Conservation (phyloP, 1,139 yeast genomes). For the Pichiaceae sp. region DNA sequence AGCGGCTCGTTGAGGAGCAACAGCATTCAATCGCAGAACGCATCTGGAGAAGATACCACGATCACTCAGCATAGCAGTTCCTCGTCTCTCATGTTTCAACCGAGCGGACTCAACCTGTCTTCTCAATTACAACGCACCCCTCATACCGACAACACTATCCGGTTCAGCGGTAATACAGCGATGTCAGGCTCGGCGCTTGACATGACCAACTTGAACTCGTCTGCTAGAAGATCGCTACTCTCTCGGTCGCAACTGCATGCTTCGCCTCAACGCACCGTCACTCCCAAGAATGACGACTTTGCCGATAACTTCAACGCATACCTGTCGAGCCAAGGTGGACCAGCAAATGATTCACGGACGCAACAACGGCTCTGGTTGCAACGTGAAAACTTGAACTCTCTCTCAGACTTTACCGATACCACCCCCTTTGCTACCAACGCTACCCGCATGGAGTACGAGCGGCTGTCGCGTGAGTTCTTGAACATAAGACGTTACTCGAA, state of each 20-base stretch:
- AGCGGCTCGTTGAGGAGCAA: neutral
- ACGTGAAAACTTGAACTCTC: constrained; percentile 41
- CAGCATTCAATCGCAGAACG: neutral
- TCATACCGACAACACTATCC: neutral
- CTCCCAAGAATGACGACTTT: neutral
- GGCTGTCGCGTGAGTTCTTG: constrained; percentile 64
- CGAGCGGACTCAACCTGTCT: constrained; percentile 14
- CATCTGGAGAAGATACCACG: neutral
- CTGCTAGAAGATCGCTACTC: neutral
- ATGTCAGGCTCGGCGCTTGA: neutral
- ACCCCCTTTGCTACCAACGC: constrained; percentile 43
- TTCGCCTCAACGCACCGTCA: neutral
- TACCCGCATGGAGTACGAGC: constrained; percentile 68
- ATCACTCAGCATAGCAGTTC: constrained; percentile 4
- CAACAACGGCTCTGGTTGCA: constrained; percentile 81
- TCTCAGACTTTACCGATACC: constrained; percentile 23
- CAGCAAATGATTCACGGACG: constrained; percentile 56
- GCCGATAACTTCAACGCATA: constrained; percentile 9
- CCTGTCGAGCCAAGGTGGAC: constrained; percentile 11
- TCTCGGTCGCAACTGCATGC: neutral
- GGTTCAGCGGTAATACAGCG: neutral
- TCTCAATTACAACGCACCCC: neutral
- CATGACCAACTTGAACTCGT: neutral
- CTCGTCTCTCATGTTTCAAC: constrained; percentile 16
- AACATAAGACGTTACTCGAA: constrained; percentile 62